Base-by-base conservation (phyloP, 345 rosid species). In the Arabidopsis suecica region DNA sequence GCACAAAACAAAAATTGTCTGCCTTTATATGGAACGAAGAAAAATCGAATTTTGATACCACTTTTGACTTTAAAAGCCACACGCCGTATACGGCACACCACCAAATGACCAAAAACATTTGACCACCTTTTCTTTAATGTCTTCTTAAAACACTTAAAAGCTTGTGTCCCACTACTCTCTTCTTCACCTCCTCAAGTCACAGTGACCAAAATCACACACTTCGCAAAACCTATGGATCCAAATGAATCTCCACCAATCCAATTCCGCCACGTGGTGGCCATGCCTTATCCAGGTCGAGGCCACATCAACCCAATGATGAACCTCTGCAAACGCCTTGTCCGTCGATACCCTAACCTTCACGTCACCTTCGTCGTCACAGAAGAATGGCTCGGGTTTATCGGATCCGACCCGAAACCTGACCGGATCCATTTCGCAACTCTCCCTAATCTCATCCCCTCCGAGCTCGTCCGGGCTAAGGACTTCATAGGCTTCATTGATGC, bases 301-400 rank as follows among this genome's bases (percentile, higher is more conserved):
- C 91, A 90, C 73, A 51, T 88, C 78, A 86, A 88, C 73, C 88
- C 90, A 4, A 83, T 90, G 96, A 80, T 84, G 85, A 87, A 84
- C 79, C 77, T 90, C 68, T 86, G 85, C 78, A 81, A 83, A 77
- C 55, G 66, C 33, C 74, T 88, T 8, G 61, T 74, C 54, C 72
- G 81, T n/a, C 86, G 73, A 40, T 53, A 61, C 34, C 68, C 74
- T 9, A 45, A 75, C 66, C 72, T 88, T 49, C 50, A 79, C 73
- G 75, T 88, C 56, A 84, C 88, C 5, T 83, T 88, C 57, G 90
- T 87, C 33, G 64, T 89, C 71, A 91, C 90, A 0, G 86, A 89
- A 70, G 96, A 91, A 80, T 91, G 96, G 90, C 76, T 81, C 41
- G 82, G 86, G 20, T 64, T 83, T 79, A 73, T 89, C 14, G 76